These are phyloP conservation scores for Tolypocladium inflatum DNA, from an alignment of 2,329 filamentous ascomycete genomes.

Conservation along the genomic window DNA sequence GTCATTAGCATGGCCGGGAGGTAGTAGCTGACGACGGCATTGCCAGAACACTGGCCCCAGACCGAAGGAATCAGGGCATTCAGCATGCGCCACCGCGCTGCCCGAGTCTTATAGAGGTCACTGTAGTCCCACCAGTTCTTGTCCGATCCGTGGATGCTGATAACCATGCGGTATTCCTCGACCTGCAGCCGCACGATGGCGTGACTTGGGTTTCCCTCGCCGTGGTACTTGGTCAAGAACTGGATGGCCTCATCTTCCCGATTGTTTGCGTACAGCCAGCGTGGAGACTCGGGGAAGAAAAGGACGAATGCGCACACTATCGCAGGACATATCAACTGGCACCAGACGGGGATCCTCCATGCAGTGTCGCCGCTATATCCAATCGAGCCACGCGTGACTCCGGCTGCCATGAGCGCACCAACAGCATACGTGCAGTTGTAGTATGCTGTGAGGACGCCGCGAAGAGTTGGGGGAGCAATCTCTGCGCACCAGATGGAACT, in stretches of 20 bases:
- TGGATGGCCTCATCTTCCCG: conserved; percentile 23
- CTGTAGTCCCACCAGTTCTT: conserved; percentile 32
- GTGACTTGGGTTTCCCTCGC: conserved; percentile 27
- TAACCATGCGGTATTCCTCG: conserved; percentile 20
- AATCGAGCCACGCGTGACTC: conserved; percentile 32
- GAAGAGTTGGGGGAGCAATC: conserved; percentile 34
- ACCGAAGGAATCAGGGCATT: conserved; percentile 24
- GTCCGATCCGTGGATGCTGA: conserved; percentile 24
- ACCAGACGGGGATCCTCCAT: conserved; percentile 29
- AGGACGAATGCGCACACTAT: conserved; percentile 19
- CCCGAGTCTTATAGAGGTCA: conserved; percentile 24
- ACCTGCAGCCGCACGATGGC: conserved; percentile 29
- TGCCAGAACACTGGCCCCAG: conserved; percentile 28
- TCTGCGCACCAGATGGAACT: conserved; percentile 39
- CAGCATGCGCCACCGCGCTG: conserved; percentile 23
- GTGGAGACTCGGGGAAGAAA: conserved; percentile 25
- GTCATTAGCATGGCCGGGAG: conserved; percentile 28
- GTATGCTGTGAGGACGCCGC: conserved; percentile 45
- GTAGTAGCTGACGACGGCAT: conserved; percentile 25
- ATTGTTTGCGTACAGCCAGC: conserved; percentile 29
- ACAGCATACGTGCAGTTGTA: conserved; percentile 36
- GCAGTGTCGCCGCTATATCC: conserved; percentile 19
- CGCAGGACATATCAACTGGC: conserved; percentile 30
- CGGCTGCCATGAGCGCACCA: conserved; percentile 36
- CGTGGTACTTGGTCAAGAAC: conserved; percentile 26